A percentile compares a stretch with the other conserved stretches of the same genome.
Evolutionary conservation across 169 alveolate species (phyloP).

Genomic region (Eimeria brunetti): DNA sequence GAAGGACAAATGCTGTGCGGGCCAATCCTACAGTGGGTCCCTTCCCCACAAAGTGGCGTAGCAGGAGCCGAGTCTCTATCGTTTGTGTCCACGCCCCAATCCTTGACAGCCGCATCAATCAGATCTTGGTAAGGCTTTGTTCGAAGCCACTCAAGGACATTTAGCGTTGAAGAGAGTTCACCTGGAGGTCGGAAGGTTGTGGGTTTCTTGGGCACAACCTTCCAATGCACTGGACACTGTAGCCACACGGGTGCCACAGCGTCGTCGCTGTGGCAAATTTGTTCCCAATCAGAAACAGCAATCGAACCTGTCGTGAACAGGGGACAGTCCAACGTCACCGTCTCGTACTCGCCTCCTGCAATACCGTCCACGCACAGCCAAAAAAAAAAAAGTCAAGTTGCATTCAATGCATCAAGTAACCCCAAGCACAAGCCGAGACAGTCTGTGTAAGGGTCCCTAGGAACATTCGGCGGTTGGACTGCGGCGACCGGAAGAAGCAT

Average conservation of each 20-base stretch:
- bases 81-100: neutral
- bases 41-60: neutral
- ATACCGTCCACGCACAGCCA: neutral
- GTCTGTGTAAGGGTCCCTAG: too few species aligned
- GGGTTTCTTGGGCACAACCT: conserved; percentile 12
- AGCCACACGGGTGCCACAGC: conserved; percentile 66
- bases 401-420: neutral
- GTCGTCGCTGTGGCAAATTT: conserved; percentile 58
- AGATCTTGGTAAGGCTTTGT: conserved; percentile 16
- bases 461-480: neutral
- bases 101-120: neutral
- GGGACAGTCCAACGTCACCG: conserved; percentile 87
- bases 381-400: neutral
- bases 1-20: neutral
- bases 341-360: conserved; percentile 98
- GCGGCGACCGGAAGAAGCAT: neutral
- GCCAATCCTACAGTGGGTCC: neutral
- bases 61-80: neutral
- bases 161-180: neutral
- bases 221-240: conserved; percentile 34
- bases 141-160: neutral
- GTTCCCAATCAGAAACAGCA: conserved; percentile 11
- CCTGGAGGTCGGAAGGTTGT: neutral
- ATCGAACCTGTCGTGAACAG: conserved; percentile 48
- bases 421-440: neutral